These are phyloP conservation scores for Apiotrichum siamense DNA, from an alignment of 1,284 basidiomycete species.

Conservation along the genomic window DNA sequence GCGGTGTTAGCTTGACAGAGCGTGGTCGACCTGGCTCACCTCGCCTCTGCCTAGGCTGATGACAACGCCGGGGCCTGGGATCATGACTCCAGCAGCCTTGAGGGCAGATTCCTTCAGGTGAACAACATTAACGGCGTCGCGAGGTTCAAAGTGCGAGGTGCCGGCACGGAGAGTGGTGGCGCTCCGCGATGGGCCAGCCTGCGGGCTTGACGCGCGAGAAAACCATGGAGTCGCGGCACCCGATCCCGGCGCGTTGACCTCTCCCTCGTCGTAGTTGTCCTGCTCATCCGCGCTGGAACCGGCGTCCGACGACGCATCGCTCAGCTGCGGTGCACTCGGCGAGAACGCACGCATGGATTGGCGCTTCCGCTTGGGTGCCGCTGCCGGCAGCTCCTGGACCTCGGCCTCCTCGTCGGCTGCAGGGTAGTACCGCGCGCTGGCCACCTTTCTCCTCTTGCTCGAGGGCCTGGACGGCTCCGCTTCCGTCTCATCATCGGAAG, in stretches of 20 bases:
- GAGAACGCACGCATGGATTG: slow-evolving; percentile 21
- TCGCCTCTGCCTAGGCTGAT: slow-evolving; percentile 31
- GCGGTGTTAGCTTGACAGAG: background rate
- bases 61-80: slow-evolving; percentile 25
- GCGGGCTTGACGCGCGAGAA: slow-evolving; percentile 15
- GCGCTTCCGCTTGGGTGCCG: slow-evolving; percentile 6
- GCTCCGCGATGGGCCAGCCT: slow-evolving; percentile 7
- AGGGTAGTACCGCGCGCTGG: slow-evolving; percentile 5
- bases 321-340: slow-evolving; percentile 28
- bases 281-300: slow-evolving; percentile 12
- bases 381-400: background rate
- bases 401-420: background rate
- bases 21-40: slow-evolving; percentile 22
- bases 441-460: slow-evolving; percentile 10
- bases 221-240: slow-evolving; percentile 25
- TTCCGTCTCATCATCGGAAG: slow-evolving; percentile 1
- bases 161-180: slow-evolving; percentile 1
- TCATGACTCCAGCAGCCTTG: slow-evolving; percentile 14
- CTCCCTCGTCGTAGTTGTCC: slow-evolving; percentile 5
- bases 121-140: slow-evolving; percentile 25
- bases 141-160: slow-evolving; percentile 22
- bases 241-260: background rate
- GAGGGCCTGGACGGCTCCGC: slow-evolving; percentile 1
- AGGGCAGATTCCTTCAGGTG: slow-evolving; percentile 13
- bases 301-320: slow-evolving; percentile 1